Evolutionary conservation across 2,329 filamentous ascomycete genomes (phyloP).

Genomic region (Pseudogymnoascus sp.): DNA sequence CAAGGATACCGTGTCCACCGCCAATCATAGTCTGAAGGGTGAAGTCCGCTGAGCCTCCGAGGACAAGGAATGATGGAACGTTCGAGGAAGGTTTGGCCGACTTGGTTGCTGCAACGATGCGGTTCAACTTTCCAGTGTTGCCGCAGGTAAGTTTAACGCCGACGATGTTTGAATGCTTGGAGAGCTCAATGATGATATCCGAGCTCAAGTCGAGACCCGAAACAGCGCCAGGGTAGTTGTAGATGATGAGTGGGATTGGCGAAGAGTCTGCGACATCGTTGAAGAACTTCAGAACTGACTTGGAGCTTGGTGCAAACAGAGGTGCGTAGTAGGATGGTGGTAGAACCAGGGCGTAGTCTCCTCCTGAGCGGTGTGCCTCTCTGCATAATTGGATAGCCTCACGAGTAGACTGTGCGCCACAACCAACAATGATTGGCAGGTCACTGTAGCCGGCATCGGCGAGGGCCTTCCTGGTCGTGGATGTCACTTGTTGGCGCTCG

Average conservation of each 20-base stretch:
- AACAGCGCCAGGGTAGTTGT: conserved; percentile 88
- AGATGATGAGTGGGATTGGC: conserved; percentile 72
- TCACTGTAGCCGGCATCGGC: conserved; percentile 50
- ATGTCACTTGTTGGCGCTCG: conserved; percentile 54
- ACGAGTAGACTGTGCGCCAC: conserved; percentile 57
- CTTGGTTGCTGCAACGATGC: conserved; percentile 50
- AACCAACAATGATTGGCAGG: conserved; percentile 60
- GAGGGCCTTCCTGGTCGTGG: conserved; percentile 53
- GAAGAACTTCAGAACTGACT: conserved; percentile 54
- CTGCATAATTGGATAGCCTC: conserved; percentile 59
- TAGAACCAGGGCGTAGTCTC: conserved; percentile 60
- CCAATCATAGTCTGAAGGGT: conserved; percentile 63
- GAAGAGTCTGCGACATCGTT: conserved; percentile 56
- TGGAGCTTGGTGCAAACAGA: conserved; percentile 48
- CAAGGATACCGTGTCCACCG: conserved; percentile 66
- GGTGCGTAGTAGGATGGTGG: conserved; percentile 62
- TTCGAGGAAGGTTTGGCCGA: conserved; percentile 48
- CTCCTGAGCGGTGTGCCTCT: conserved; percentile 56
- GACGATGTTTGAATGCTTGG: conserved; percentile 74
- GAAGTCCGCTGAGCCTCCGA: conserved; percentile 69
- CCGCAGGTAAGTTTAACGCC: conserved; percentile 91
- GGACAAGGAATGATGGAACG: conserved; percentile 55
- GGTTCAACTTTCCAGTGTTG: conserved; percentile 59
- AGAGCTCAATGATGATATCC: conserved; percentile 74
- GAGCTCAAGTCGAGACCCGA: conserved; percentile 85